These are phyloP conservation scores for Protomyces lactucae-debilis DNA, from an alignment of 1,139 yeast genomes.

Conservation along the genomic window DNA sequence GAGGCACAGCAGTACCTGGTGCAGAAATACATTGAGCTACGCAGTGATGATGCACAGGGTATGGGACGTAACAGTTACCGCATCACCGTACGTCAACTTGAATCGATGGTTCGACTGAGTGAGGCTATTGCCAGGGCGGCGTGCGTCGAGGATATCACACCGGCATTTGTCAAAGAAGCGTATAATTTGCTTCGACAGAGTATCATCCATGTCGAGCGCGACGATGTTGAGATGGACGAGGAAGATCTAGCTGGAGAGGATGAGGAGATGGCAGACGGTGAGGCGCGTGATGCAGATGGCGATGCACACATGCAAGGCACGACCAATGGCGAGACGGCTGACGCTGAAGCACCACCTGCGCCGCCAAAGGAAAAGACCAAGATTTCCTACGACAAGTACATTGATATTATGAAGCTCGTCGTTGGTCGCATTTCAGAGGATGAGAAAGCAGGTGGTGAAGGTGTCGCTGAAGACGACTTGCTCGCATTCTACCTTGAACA, in stretches of 20 bases:
- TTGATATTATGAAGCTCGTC: constrained; percentile 72
- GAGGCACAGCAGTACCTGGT: constrained; percentile 78
- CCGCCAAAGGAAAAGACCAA: constrained; percentile 44
- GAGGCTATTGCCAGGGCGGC: constrained; percentile 98
- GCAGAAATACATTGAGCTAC: constrained; percentile 73
- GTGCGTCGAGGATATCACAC: constrained; percentile 83
- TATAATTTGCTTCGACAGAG: constrained; percentile 84
- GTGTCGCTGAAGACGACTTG: constrained; percentile 64
- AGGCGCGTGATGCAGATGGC: constrained; percentile 21
- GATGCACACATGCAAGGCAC: constrained; percentile 24
- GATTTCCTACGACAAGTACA: constrained; percentile 81
- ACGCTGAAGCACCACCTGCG: neutral
- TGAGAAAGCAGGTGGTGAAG: constrained; percentile 55
- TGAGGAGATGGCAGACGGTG: constrained; percentile 32
- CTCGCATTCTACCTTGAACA: constrained; percentile 76
- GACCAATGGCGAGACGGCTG: constrained; percentile 17
- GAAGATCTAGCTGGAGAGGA: constrained; percentile 43
- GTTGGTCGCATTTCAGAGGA: constrained; percentile 61
- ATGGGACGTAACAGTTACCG: constrained; percentile 78
- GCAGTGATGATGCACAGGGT: constrained; percentile 91
- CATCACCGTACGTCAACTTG: constrained; percentile 94
- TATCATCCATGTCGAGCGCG: constrained; percentile 89
- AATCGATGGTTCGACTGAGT: constrained; percentile 80
- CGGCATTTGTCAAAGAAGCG: constrained; percentile 88
- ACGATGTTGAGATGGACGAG: constrained; percentile 80